Evolutionary conservation across 148 eudicot genomes (phyloP).

Genomic region (Chenopodium quinoa): DNA sequence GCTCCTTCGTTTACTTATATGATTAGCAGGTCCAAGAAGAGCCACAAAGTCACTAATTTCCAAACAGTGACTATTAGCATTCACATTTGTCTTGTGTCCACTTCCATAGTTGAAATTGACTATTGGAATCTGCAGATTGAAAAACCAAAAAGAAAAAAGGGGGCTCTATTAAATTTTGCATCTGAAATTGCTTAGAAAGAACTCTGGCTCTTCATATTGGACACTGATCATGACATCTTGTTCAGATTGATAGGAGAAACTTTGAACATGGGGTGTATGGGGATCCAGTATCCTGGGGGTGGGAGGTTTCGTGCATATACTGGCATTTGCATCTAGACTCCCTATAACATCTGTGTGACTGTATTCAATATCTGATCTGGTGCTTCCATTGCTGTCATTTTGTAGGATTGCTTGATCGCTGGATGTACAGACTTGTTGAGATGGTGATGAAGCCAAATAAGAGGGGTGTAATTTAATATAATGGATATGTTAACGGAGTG

Average conservation of each 20-base stretch:
- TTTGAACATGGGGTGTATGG: neutral
- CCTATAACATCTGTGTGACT: too few species aligned
- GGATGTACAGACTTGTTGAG: constrained; percentile 86
- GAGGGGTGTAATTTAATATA: constrained; percentile 33
- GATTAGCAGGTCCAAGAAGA: too few species aligned
- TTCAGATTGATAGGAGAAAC: neutral
- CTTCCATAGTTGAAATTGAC: too few species aligned
- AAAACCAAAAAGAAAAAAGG: neutral
- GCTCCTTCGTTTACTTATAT: too few species aligned
- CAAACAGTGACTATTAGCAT: too few species aligned
- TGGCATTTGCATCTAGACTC: neutral
- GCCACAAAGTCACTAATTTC: too few species aligned
- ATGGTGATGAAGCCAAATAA: constrained; percentile 57
- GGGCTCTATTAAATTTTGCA: neutral
- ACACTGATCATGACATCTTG: too few species aligned
- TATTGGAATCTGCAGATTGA: too few species aligned
- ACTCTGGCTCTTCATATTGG: too few species aligned
- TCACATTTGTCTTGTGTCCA: too few species aligned
- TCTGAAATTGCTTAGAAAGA: too few species aligned
- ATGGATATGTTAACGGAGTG: neutral
- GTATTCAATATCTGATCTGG: neutral
- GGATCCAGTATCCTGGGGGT: neutral
- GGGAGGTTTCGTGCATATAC: neutral
- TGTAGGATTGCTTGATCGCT: constrained; percentile 90
- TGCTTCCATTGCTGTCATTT: neutral